Base-by-base conservation (phyloP, 1,139 yeast genomes). In the Taiozyma sp. region DNA sequence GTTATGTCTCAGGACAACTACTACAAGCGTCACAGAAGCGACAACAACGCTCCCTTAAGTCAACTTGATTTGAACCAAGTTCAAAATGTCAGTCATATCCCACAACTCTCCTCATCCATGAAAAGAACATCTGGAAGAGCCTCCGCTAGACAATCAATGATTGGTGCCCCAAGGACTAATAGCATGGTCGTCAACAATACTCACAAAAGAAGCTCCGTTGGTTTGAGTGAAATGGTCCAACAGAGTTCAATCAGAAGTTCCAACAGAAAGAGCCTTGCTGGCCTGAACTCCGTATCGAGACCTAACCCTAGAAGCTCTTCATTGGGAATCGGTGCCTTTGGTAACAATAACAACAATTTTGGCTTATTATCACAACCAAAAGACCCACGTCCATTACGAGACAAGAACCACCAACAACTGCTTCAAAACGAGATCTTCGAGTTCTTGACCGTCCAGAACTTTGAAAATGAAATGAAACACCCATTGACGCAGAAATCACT, bases 381-480 rank as follows among this genome's bases (percentile, higher is more conserved):
- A 57, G 96, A 90, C 67, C 87, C 87, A 27, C 74, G 97, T 44
- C 96, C 96, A 3, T 67, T 90, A 34, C 74, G 92, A 52, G 96
- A 90, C 65, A 79, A 78, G 56, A 76, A 75, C 56, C 89, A 81
- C 65, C 95, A 87, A 65, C 70, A 70, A 46, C 70, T 79, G 23
- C 76, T 86, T 54, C 89, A 81, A 61, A 84, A 82, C 53, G 87
- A 83, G 50, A 78, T 89, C 23, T 79, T 79, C 60, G 87, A 84
- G 43, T 92, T 81, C 65, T 70, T 91, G 47, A 70, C 78, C 14
- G 69, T 71, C 8, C 80, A 84, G 64, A 79, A 80, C 63, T 91
- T 87, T 66, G 96, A 87, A 62, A 69, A 80, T 32, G 92, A 86
- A 54, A 84, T 84, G 75, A 83, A 82, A 59, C 89, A 85, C 58